These are phyloP conservation scores for Fragaria nilgerrensis DNA, from an alignment of 306 rosid genomes.

Conservation along the genomic window DNA sequence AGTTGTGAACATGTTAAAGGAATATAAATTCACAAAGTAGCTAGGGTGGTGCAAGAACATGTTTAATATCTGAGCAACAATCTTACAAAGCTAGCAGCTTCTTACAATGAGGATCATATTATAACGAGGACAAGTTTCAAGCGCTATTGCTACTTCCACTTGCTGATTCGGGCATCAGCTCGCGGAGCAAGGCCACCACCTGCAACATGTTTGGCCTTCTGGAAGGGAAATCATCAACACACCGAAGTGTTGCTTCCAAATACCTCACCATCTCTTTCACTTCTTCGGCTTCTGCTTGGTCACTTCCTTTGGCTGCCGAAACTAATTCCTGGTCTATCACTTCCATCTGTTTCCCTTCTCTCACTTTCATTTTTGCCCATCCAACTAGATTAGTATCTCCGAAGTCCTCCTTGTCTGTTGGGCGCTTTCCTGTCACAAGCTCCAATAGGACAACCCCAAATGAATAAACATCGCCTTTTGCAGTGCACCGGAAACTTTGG, in stretches of 20 bases:
- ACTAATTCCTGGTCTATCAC: conserved; percentile 78
- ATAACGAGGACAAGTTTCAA: conserved; percentile 27
- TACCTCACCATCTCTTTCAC: conserved; percentile 88
- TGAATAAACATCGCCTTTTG: conserved; percentile 91
- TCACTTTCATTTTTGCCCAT: conserved; percentile 87
- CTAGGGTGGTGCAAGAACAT: conserved; percentile 22
- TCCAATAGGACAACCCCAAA: conserved; percentile 89
- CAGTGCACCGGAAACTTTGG: conserved; percentile 96
- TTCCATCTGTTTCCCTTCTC: conserved; percentile 88
- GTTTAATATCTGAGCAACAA: conserved; percentile 31
- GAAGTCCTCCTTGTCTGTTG: conserved; percentile 90
- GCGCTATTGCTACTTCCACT: conserved; percentile 82
- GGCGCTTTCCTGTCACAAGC: conserved; percentile 79
- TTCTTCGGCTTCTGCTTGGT: conserved; percentile 79
- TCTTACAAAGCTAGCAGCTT: conserved; percentile 37
- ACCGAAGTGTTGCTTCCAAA: conserved; percentile 63
- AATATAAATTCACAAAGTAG: background rate
- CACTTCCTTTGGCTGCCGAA: conserved; percentile 56
- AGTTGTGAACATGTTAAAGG: background rate
- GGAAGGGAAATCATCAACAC: conserved; percentile 91
- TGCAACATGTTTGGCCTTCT: conserved; percentile 93
- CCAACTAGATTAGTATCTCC: conserved; percentile 97
- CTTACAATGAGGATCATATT: conserved; percentile 40
- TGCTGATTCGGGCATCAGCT: conserved; percentile 69
- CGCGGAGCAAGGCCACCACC: conserved; percentile 82